Evolutionary conservation across 208 protist genomes (phyloP).

Genomic region (Crithidia acanthocephali): DNA sequence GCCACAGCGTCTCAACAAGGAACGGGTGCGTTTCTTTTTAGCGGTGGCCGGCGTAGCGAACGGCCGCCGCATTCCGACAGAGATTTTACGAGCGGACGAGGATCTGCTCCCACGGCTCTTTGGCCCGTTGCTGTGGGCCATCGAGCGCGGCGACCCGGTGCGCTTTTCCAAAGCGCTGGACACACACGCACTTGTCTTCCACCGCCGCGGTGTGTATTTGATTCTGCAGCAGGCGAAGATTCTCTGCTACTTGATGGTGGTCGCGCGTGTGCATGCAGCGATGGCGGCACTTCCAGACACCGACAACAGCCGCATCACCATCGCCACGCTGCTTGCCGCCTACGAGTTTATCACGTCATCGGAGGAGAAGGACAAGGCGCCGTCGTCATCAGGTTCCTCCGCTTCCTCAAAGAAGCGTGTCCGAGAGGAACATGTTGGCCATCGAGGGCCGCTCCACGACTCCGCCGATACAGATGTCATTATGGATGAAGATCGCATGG

Average conservation of each 20-base stretch:
- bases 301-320: slow-evolving; percentile 76
- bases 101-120: slow-evolving; percentile 65
- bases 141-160: slow-evolving; percentile 58
- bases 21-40: slow-evolving; percentile 79
- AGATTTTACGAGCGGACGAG: slow-evolving; percentile 45
- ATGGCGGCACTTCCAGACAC: slow-evolving; percentile 42
- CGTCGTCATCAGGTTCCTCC: neutral
- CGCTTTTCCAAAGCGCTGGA: slow-evolving; percentile 58
- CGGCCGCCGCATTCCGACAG: slow-evolving; percentile 52
- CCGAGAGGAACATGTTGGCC: slow-evolving; percentile 1
- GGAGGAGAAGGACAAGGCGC: slow-evolving; percentile 12
- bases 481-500: slow-evolving; percentile 74
- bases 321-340: slow-evolving; percentile 57
- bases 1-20: slow-evolving; percentile 76
- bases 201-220: slow-evolving; percentile 78
- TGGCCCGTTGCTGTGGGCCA: slow-evolving; percentile 41
- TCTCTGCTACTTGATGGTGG: slow-evolving; percentile 65
- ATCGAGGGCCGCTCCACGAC: neutral
- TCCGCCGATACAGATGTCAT: slow-evolving; percentile 17
- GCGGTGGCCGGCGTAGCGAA: slow-evolving; percentile 61
- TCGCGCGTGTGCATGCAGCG: slow-evolving; percentile 63
- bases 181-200: slow-evolving; percentile 42
- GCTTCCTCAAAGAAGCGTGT: slow-evolving; percentile 27
- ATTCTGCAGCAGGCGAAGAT: slow-evolving; percentile 62
- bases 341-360: slow-evolving; percentile 41